Base-by-base conservation (phyloP, 192 early-diverging fungal genomes). In the Podila minutissima region DNA sequence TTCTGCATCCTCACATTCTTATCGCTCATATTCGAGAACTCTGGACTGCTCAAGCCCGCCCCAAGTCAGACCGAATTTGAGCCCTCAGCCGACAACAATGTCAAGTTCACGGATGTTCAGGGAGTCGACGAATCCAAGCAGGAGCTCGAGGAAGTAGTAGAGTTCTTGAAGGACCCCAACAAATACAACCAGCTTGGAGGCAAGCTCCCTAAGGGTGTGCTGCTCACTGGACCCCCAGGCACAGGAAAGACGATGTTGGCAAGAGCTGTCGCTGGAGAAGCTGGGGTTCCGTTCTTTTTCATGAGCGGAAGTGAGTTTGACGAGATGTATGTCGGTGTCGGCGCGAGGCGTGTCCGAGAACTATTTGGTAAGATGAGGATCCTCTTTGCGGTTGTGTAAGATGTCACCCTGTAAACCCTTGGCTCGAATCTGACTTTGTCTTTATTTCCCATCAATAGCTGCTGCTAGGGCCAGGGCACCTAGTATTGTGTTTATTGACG, bases 281-380 rank as follows among this genome's bases (percentile, higher is more conserved):
- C 98, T 17, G 95, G 91, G 13, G 97, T 99, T 7, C 97, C 97
- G 4, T 99, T 99, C 85, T 99, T 99, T 82, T 97, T 97, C 82
- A 98, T 99, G 97, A 93, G 91, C 66, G 98, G 97, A 38, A 92
- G 90, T 74, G 98, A 99, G 86, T 99, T 99, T 90, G 98, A 98
- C 85, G 97, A 99, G 83, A 90, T 99, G 79, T 99, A 98, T 78
- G 97, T 99, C 26, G 97, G 97, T 68, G 97, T 99, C 17, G 98
- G 98, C 20, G 97, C 94, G 12, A 86, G 92, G 69, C 83, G 95
- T 57, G 94, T 97, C 13, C 90, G 95, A 22, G 95, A 97, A 71
- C 86, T 96, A 8, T 96, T 96, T 88, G 89, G 91, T 72, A 87
- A 85, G 35, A 63, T 26, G 3, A 32, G 3, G 32, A 46, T 53